These are phyloP conservation scores for Podosphaera fusca DNA, from an alignment of 2,329 filamentous ascomycete species.

Conservation along the genomic window DNA sequence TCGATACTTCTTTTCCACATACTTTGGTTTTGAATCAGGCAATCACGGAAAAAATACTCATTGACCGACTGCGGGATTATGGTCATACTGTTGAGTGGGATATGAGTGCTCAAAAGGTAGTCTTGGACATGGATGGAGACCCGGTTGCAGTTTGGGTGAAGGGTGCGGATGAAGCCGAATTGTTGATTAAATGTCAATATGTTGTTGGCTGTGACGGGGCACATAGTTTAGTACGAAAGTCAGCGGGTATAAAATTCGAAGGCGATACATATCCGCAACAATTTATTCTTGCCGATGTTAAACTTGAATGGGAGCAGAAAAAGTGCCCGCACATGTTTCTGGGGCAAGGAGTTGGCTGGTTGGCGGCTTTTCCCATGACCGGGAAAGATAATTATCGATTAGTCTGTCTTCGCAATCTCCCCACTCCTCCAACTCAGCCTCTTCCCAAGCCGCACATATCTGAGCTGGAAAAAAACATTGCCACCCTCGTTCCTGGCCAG, in stretches of 20 bases:
- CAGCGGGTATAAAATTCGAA: slow-evolving; percentile 19
- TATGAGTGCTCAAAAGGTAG: slow-evolving; percentile 13
- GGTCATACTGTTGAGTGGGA: slow-evolving; percentile 14
- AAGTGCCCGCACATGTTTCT: slow-evolving; percentile 11
- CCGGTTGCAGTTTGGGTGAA: background rate
- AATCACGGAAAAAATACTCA: slow-evolving; percentile 17
- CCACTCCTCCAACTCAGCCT: background rate
- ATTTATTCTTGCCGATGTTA: slow-evolving; percentile 23
- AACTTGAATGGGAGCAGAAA: slow-evolving; percentile 10
- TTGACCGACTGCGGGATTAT: slow-evolving; percentile 12
- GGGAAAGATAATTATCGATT: slow-evolving; percentile 13
- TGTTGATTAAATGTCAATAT: slow-evolving; percentile 19
- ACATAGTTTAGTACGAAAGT: slow-evolving; percentile 23
- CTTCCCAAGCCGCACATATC: slow-evolving; percentile 6
- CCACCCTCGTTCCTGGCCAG: slow-evolving; percentile 12
- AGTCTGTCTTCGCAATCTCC: slow-evolving; percentile 10
- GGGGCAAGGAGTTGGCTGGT: slow-evolving; percentile 8
- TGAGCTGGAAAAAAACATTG: slow-evolving; percentile 16
- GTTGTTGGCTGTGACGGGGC: slow-evolving; percentile 30
- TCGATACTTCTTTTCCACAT: slow-evolving; percentile 15
- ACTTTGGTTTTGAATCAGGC: slow-evolving; percentile 17
- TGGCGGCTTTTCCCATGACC: slow-evolving; percentile 17
- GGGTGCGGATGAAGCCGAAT: slow-evolving; percentile 5
- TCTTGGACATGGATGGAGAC: slow-evolving; percentile 12
- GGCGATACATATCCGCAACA: slow-evolving; percentile 21